These are phyloP conservation scores for Stygiomarasmius scandens DNA, from an alignment of 1,284 basidiomycete genomes.

Conservation along the genomic window DNA sequence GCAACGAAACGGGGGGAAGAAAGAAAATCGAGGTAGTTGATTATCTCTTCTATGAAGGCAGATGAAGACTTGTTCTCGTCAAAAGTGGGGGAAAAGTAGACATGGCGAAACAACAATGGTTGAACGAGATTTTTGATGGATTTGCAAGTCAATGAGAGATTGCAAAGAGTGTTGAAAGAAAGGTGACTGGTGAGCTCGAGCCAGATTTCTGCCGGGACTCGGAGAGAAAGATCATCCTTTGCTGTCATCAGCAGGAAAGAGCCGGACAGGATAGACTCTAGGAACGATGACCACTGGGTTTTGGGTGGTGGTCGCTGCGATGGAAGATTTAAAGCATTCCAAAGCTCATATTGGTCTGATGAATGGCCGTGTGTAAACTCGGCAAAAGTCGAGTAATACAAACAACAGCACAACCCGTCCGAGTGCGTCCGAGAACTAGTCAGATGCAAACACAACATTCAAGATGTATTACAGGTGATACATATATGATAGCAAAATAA, in stretches of 20 bases:
- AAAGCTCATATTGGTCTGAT: no score
- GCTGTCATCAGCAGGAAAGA: not conserved
- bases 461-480: not conserved
- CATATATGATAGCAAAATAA: not conserved
- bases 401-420: no score
- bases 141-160: not conserved
- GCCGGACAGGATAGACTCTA: not conserved
- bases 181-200: not conserved
- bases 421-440: no score
- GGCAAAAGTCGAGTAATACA: no score
- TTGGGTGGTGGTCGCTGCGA: not conserved
- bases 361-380: no score
- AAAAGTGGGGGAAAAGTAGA: not conserved
- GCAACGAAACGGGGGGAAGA: not conserved
- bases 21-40: not conserved
- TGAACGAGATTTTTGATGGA: not conserved
- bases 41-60: not conserved
- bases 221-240: not conserved
- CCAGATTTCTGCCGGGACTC: conserved; percentile 5
- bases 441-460: no score
- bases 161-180: not conserved
- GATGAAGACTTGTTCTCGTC: not conserved
- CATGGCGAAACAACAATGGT: conserved; percentile 3
- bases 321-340: no score
- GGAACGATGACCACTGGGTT: not conserved